Percentiles rank a stretch among this genome's conserved stretches.
Conservation (phyloP, 768 basidiomycete species). For the Asterophora lycoperdoides region DNA sequence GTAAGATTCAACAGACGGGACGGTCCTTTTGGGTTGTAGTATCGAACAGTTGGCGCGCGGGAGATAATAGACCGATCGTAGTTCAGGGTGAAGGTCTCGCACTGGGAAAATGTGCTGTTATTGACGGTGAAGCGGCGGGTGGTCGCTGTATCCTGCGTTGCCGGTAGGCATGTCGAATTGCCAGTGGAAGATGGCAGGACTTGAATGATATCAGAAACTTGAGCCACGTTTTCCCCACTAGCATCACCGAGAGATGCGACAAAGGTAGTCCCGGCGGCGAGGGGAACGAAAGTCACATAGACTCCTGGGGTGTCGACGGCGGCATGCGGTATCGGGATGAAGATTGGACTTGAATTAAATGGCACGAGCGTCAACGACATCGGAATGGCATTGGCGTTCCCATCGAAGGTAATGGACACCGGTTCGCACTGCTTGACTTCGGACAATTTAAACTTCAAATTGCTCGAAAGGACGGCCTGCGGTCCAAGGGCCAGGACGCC, state of each 20-base stretch:
- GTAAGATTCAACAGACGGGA: slow-evolving; percentile 27
- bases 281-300: slow-evolving; percentile 47
- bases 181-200: slow-evolving; percentile 36
- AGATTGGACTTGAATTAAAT: slow-evolving; percentile 45
- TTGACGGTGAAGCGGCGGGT: slow-evolving; percentile 29
- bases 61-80: slow-evolving; percentile 32
- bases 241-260: slow-evolving; percentile 53
- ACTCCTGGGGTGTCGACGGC: slow-evolving; percentile 36
- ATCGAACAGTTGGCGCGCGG: slow-evolving; percentile 32
- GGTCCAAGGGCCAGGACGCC: slow-evolving; percentile 31
- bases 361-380: slow-evolving; percentile 50
- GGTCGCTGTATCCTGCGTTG: slow-evolving; percentile 4
- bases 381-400: slow-evolving; percentile 35
- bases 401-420: slow-evolving; percentile 41
- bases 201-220: slow-evolving; percentile 44
- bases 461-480: slow-evolving; percentile 35
- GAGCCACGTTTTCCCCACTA: slow-evolving; percentile 34
- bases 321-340: slow-evolving; percentile 40
- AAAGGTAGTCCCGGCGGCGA: slow-evolving; percentile 45
- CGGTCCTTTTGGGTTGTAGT: slow-evolving; percentile 33
- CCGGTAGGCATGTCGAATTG: slow-evolving; percentile 39
- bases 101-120: slow-evolving; percentile 36
- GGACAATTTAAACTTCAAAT: slow-evolving; percentile 38
- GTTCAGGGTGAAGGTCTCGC: slow-evolving; percentile 42
- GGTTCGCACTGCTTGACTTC: slow-evolving; percentile 50